These are phyloP conservation scores for Auriscalpium vulgare DNA, from an alignment of 768 basidiomycete species.

Conservation along the genomic window DNA sequence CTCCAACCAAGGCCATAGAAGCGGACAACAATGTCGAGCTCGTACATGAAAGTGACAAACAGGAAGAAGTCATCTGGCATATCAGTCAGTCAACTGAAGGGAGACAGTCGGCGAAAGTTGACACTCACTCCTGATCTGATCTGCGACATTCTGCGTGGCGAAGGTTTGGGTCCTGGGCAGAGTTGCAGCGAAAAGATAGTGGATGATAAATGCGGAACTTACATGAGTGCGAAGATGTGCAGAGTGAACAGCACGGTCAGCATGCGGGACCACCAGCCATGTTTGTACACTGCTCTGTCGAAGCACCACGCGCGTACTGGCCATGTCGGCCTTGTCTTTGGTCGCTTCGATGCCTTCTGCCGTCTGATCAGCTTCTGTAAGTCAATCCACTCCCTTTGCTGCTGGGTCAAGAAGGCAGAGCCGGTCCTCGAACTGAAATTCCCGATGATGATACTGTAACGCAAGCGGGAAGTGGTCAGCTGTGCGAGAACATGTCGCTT, in stretches of 20 bases:
- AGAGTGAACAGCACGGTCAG: conserved; percentile 75
- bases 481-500: not conserved
- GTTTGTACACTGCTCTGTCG: conserved; percentile 83
- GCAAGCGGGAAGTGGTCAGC: conserved; percentile 6
- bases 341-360: conserved; percentile 80
- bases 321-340: conserved; percentile 48
- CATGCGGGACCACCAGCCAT: conserved; percentile 83
- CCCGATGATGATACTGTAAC: conserved; percentile 82
- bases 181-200: not conserved
- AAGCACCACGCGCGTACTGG: conserved; percentile 77
- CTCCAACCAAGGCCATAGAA: conserved; percentile 76
- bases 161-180: conserved; percentile 72
- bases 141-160: conserved; percentile 37
- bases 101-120: not conserved
- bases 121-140: conserved; percentile 49
- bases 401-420: conserved; percentile 72
- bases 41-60: conserved; percentile 59
- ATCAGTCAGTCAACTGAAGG: not conserved
- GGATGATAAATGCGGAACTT: conserved; percentile 21
- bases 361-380: conserved; percentile 81
- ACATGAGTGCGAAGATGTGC: conserved; percentile 83
- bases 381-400: conserved; percentile 93
- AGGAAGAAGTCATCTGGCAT: conserved; percentile 69
- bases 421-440: conserved; percentile 88
- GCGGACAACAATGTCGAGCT: conserved; percentile 71